These are phyloP conservation scores for Fusarium longipes DNA, from an alignment of 2,329 filamentous ascomycete species.

Conservation along the genomic window DNA sequence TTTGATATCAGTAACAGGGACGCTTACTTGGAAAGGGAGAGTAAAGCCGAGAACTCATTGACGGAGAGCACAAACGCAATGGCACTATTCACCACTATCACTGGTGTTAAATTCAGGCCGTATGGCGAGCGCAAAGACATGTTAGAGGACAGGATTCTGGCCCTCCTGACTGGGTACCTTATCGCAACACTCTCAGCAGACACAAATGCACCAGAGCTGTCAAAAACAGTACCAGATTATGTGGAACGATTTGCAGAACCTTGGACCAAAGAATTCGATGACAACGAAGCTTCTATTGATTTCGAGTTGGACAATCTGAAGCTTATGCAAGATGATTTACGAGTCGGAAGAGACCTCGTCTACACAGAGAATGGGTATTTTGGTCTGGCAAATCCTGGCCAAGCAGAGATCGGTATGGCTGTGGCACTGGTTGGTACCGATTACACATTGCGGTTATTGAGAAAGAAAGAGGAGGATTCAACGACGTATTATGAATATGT, in stretches of 20 bases:
- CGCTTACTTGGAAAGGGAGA: too few relatives aligned
- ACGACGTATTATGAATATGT: neutral
- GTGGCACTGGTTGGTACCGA: neutral
- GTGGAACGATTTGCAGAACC: neutral
- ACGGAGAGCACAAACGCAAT: neutral
- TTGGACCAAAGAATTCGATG: neutral
- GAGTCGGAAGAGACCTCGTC: neutral
- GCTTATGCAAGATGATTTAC: neutral
- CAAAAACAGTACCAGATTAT: neutral
- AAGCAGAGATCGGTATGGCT: neutral
- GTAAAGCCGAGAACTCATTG: too few relatives aligned
- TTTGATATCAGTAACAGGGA: neutral
- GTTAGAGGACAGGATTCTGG: neutral
- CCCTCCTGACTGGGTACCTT: neutral
- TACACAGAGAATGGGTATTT: neutral
- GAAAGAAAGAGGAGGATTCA: neutral
- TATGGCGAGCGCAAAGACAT: accelerated
- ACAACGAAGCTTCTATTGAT: neutral
- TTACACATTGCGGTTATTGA: neutral
- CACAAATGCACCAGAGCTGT: neutral
- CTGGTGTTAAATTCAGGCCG: too few relatives aligned
- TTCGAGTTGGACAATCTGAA: neutral
- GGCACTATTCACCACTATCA: neutral
- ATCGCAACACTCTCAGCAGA: neutral
- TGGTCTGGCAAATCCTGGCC: neutral